Evolutionary conservation across 2,329 filamentous ascomycete genomes (phyloP), one percentile per base, ranked within the genome.

Genomic region (Clonostachys solani): DNA sequence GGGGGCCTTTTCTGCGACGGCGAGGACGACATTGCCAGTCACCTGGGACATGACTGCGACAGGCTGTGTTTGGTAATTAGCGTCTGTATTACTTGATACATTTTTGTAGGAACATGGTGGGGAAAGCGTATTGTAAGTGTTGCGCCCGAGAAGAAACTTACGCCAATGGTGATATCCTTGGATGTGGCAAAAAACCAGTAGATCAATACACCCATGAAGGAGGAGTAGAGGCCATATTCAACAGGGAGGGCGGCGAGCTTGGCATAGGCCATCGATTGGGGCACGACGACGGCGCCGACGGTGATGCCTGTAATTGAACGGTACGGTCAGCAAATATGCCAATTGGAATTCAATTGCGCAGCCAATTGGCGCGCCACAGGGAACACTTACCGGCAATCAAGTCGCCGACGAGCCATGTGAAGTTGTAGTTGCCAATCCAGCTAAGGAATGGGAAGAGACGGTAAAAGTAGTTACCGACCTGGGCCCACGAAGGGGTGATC

Each of bases 121-220:
- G 9, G 23, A 10, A 10, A 10, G 23, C 23, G 23, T 9, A 29
- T 29, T n/a, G n/a, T 40, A 3, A 40, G 5, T 15, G 40, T n/a
- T n/a, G 18, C 40, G 18, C 16, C 40, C 40, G 18, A 43, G 9
- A 17, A 4, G 33, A 53, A 47, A 5, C 82, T 69, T 74, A 87
- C 83, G 37, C 89, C 89, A 53, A 95, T 94, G 16, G 89, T 94
- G 61, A 95, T 95, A 67, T 78, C 74, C 56, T 97, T 97, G 19
- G 92, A 96, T 0, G 92, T 97, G 37, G 92, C 92, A 61, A 97
- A 97, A 66, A 96, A 92, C 92, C 92, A 97, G 68, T 97, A 97
- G 56, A 96, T 77, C 52, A 96, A 67, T 17, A 96, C 92, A 50
- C 92, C 92, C 82, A 96, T 95, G 61, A 97, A 97, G 0, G 92